phyloP scores from a whole-genome alignment of 1,284 basidiomycete genomes.

The Heterobasidion irregulare region DNA sequence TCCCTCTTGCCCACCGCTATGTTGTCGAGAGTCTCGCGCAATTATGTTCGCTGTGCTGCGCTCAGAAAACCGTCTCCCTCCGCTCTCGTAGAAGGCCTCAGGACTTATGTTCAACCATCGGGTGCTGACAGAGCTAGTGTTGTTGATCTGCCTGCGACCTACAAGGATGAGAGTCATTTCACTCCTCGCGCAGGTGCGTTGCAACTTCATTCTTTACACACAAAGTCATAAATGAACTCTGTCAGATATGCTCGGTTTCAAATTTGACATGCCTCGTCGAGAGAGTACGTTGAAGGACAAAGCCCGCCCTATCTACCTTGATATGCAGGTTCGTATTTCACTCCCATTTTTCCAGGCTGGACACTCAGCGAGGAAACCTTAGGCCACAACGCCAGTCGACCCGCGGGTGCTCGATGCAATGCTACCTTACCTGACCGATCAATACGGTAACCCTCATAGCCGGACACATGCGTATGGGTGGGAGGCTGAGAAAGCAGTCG shows the following conservation, averaged over 20 bases:
- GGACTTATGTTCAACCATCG: constrained; percentile 67
- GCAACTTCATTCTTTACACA: constrained; percentile 1
- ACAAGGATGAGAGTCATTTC: constrained; percentile 63
- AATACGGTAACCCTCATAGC: constrained; percentile 97
- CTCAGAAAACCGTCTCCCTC: constrained; percentile 9
- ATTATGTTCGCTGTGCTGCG: constrained; percentile 26
- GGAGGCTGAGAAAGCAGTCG: constrained; percentile 95
- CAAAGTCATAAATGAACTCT: not conserved
- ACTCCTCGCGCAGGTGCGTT: constrained; percentile 60
- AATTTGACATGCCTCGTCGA: constrained; percentile 62
- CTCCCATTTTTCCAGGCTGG: not conserved
- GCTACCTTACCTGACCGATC: constrained; percentile 94
- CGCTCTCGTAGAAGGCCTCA: constrained; percentile 16
- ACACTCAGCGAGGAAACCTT: not conserved
- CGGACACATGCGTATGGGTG: constrained; percentile 98
- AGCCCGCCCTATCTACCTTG: constrained; percentile 87
- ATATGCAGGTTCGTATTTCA: constrained; percentile 68
- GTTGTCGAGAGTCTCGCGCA: constrained; percentile 46
- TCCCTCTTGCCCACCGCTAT: constrained; percentile 28
- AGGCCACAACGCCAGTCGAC: constrained; percentile 97
- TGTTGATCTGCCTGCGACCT: constrained; percentile 67
- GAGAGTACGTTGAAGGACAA: constrained; percentile 57
- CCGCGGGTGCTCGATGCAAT: constrained; percentile 96
- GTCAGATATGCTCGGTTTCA: constrained; percentile 86
- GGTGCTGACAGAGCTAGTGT: constrained; percentile 72